phyloP scores from a whole-genome alignment of 495 filamentous ascomycete genomes.

The Patellaria atrata region DNA sequence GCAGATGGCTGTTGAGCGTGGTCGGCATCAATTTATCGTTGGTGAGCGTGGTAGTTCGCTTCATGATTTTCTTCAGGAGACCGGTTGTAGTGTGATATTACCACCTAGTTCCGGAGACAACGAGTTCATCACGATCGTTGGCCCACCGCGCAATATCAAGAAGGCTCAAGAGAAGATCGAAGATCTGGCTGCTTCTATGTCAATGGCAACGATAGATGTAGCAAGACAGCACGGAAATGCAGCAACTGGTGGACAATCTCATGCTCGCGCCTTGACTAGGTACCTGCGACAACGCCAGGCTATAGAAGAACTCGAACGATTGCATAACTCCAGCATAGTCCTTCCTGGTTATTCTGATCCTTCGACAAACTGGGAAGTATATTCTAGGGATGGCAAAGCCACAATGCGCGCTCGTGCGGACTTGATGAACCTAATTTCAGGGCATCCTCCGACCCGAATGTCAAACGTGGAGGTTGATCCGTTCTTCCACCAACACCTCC shows the following conservation, averaged over 20 bases:
- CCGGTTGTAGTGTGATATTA: constrained; percentile 76
- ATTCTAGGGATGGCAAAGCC: constrained; percentile 70
- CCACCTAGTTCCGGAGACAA: constrained; percentile 58
- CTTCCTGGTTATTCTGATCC: constrained; percentile 49
- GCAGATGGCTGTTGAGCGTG: constrained; percentile 58
- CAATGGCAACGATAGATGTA: constrained; percentile 62
- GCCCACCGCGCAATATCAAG: constrained; percentile 56
- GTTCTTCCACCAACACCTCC: constrained; percentile 71
- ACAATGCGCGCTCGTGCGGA: constrained; percentile 65
- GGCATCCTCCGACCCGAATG: constrained; percentile 65
- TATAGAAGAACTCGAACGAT: constrained; percentile 60
- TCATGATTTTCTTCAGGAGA: constrained; percentile 76
- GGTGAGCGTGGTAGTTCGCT: constrained; percentile 61
- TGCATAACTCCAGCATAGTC: constrained; percentile 68
- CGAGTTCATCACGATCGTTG: constrained; percentile 70
- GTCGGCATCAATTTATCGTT: constrained; percentile 82
- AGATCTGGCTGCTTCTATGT: constrained; percentile 70
- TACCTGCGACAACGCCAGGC: constrained; percentile 67
- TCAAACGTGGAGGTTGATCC: constrained; percentile 59
- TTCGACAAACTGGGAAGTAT: constrained; percentile 68
- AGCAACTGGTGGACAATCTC: constrained; percentile 51
- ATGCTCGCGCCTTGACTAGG: constrained; percentile 70
- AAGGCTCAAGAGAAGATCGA: constrained; percentile 62
- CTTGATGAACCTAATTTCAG: constrained; percentile 63
- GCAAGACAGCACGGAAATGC: constrained; percentile 59